Conservation (phyloP, 2,329 filamentous ascomycete species). For the Rosellinia necatrix region DNA sequence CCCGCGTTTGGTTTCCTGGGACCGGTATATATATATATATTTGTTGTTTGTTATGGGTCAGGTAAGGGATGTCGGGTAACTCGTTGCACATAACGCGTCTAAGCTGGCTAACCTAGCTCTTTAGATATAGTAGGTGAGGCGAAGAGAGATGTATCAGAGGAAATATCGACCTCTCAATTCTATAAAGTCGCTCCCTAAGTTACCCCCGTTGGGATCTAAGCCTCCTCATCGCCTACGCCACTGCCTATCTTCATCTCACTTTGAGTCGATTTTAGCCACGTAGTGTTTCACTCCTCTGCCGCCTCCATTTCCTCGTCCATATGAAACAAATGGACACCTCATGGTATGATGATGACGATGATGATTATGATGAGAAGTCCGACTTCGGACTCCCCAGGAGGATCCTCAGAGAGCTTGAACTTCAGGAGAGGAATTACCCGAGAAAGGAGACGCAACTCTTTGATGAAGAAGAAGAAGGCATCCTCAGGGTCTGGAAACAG, state of each 20-base stretch:
- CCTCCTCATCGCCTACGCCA: not conserved
- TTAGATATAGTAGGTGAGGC: not conserved
- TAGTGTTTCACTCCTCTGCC: too few species aligned
- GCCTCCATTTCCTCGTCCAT: too few species aligned
- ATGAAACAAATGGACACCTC: too few species aligned
- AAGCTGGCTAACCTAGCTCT: not conserved
- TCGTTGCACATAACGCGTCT: not conserved
- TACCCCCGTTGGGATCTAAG: too few species aligned
- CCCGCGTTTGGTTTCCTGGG: too few species aligned
- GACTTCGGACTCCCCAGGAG: not conserved
- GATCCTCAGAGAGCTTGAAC: not conserved
- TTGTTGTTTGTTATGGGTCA: not conserved
- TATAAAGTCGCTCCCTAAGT: not conserved
- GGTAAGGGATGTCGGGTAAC: not conserved
- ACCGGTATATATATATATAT: not conserved
- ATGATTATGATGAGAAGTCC: too few species aligned
- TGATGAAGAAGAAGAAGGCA: not conserved
- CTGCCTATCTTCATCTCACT: too few species aligned
- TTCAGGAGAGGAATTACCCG: not conserved
- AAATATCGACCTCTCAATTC: not conserved
- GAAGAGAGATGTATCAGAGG: not conserved
- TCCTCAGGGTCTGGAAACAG: not conserved
- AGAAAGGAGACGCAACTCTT: not conserved
- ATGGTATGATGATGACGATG: too few species aligned
- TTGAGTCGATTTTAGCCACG: too few species aligned